Evolutionary conservation across 179 eudicot species (phyloP).

Genomic region (Vitellaria paradoxa): DNA sequence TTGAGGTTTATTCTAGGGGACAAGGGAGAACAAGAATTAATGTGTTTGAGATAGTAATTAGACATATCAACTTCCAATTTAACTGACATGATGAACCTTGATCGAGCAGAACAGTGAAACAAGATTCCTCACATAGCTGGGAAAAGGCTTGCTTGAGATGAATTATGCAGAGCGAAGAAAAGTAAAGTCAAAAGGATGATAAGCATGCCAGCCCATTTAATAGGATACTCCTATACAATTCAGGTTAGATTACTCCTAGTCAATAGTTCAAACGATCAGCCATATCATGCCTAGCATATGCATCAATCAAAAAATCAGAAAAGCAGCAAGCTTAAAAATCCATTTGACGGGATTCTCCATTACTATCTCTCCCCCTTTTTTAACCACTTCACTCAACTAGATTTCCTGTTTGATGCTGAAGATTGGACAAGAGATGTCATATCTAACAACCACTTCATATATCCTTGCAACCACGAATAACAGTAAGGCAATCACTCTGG

Average conservation of each 20-base stretch:
- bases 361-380: neutral
- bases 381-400: neutral
- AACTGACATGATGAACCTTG: neutral
- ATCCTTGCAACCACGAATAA: too few relatives aligned
- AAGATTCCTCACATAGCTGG: neutral
- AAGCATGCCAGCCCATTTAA: neutral
- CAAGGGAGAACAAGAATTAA: neutral
- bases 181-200: neutral
- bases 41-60: neutral
- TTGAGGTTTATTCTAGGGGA: neutral
- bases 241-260: too few relatives aligned
- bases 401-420: neutral
- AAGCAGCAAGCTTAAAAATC: neutral
- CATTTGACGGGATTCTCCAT: neutral
- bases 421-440: neutral
- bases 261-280: neutral
- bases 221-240: neutral
- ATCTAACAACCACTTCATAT: neutral
- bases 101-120: neutral
- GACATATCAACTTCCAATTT: neutral
- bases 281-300: neutral
- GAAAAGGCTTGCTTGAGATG: neutral
- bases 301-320: neutral
- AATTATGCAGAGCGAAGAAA: neutral
- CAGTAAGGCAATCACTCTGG: neutral